These are phyloP conservation scores for Macrophomina tecta DNA, from an alignment of 2,329 filamentous ascomycete genomes.

Conservation along the genomic window DNA sequence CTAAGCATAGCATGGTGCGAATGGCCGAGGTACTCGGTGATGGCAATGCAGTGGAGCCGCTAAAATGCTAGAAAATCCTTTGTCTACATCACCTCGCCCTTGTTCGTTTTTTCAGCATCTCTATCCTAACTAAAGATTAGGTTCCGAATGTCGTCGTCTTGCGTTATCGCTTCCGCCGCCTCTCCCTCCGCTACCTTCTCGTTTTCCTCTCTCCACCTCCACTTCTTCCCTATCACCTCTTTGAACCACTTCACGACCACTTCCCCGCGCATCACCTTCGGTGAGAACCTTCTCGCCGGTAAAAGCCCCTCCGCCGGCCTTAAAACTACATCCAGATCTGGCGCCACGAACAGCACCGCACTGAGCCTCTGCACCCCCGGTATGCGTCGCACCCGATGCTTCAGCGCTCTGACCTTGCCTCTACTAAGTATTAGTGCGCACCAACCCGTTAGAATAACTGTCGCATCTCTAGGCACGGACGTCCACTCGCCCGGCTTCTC, in stretches of 20 bases:
- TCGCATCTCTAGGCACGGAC: conserved; percentile 2
- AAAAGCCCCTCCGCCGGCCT: not conserved
- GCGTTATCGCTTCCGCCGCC: not conserved
- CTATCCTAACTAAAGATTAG: conserved; percentile 14
- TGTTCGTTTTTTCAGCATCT: not conserved
- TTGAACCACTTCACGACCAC: conserved; percentile 25
- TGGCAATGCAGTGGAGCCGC: not conserved
- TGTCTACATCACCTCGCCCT: not conserved
- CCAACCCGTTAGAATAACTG: conserved; percentile 11
- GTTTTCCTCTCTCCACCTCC: conserved; percentile 25
- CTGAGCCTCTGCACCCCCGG: not conserved
- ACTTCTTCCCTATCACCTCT: conserved; percentile 27
- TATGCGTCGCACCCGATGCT: conserved; percentile 21
- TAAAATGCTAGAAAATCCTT: not conserved
- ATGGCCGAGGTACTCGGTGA: not conserved
- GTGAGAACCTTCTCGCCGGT: not conserved
- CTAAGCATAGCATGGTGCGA: no score
- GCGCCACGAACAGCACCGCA: conserved; percentile 26
- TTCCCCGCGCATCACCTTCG: not conserved
- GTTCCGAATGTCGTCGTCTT: conserved; percentile 20
- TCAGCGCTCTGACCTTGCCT: conserved; percentile 9
- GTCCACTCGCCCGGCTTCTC: conserved; percentile 8
- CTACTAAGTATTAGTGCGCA: conserved; percentile 17
- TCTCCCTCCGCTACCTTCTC: conserved; percentile 17
- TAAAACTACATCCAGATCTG: conserved; percentile 19